A percentile compares a stretch with the other conserved stretches of the same genome.
These are phyloP conservation scores for Porphyra umbilicalis DNA, from an alignment of 31 red algal genomes.

Conservation along the genomic window DNA sequence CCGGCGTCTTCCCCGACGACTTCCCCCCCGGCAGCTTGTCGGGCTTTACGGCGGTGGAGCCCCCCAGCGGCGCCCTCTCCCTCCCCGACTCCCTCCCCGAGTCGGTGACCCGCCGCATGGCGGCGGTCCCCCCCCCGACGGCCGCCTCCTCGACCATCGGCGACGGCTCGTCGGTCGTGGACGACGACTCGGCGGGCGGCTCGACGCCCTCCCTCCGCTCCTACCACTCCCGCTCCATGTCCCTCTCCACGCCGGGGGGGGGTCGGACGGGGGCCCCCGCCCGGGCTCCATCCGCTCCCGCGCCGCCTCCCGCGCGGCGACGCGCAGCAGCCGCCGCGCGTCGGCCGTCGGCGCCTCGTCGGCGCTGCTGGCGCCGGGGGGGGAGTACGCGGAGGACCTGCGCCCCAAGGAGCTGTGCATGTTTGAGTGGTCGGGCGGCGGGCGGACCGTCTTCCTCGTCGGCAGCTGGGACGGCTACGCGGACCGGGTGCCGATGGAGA, in stretches of 20 bases:
- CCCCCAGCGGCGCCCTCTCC: neutral
- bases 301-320: neutral
- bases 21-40: neutral
- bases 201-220: neutral
- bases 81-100: too few species aligned
- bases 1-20: neutral
- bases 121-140: neutral
- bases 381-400: neutral
- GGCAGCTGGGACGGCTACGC: conserved; percentile 63
- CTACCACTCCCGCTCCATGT: neutral
- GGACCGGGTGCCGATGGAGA: conserved; percentile 59
- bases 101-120: neutral
- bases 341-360: neutral
- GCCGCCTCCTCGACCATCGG: neutral
- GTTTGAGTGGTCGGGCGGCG: conserved; percentile 66
- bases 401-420: conserved; percentile 5
- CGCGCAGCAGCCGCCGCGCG: neutral
- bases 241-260: neutral
- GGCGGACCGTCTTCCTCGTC: conserved; percentile 45
- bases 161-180: neutral
- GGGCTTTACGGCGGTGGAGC: neutral
- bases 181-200: neutral
- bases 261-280: neutral
- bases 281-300: neutral
- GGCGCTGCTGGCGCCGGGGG: neutral